Conservation (phyloP, 2,329 filamentous ascomycete species). For the Fusarium bulbicola region DNA sequence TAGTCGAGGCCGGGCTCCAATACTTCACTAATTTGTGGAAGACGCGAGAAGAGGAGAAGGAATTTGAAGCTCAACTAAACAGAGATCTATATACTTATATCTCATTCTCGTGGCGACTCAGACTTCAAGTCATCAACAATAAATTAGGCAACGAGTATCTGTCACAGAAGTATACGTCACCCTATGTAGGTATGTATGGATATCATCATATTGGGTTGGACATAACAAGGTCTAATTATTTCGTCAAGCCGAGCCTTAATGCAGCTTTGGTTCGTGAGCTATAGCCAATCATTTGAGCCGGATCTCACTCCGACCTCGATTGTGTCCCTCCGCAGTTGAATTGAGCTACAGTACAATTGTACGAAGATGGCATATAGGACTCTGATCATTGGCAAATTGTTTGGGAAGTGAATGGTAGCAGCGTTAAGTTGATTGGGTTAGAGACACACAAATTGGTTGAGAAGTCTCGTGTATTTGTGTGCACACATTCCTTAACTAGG, state of each 20-base stretch:
- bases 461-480: not conserved
- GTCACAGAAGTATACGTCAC: not conserved
- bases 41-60: not conserved
- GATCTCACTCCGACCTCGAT: not conserved
- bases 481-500: not conserved
- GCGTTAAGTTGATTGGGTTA: not conserved
- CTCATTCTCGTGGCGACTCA: not conserved
- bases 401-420: not conserved
- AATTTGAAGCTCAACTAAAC: not conserved
- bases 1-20: not conserved
- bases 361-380: not conserved
- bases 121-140: not conserved
- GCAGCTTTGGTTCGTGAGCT: not conserved
- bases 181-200: not conserved
- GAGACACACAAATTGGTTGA: not conserved
- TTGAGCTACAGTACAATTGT: not conserved
- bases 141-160: not conserved
- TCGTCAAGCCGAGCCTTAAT: not conserved
- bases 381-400: not conserved
- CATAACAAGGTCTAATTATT: not conserved
- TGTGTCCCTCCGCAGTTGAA: not conserved
- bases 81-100: not conserved
- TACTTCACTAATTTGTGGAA: no score
- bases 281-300: not conserved
- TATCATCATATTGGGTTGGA: not conserved